Percentiles rank a stretch among this genome's conserved stretches.
Evolutionary conservation across 2,329 filamentous ascomycete species (phyloP).

Genomic region (Sporothrix dimorphospora): DNA sequence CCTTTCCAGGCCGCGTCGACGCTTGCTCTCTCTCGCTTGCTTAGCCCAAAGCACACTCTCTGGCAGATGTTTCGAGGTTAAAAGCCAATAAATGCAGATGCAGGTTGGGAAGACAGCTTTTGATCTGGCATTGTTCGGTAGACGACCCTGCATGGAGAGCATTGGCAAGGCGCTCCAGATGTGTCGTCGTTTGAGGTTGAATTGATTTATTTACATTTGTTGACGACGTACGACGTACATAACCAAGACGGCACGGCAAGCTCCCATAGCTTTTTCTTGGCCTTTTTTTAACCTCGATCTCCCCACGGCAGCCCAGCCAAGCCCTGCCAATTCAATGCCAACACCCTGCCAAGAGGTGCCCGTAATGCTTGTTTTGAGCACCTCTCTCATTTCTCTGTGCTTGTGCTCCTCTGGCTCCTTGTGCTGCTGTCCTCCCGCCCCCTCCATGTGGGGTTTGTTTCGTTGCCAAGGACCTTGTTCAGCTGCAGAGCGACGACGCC

Average conservation of each 20-base stretch:
- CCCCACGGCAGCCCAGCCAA: background rate
- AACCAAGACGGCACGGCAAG: conserved; percentile 17
- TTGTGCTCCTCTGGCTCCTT: background rate
- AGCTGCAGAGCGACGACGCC: background rate
- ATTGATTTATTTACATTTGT: background rate
- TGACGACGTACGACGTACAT: background rate
- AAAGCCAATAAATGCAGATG: background rate
- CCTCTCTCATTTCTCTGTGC: background rate
- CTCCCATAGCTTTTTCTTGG: conserved; percentile 18
- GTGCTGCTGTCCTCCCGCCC: background rate
- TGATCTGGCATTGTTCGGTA: background rate
- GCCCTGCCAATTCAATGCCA: conserved; percentile 12
- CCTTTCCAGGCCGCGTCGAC: background rate
- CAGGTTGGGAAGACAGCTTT: background rate
- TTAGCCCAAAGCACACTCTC: background rate
- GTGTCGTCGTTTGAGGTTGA: background rate
- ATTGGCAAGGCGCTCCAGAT: background rate
- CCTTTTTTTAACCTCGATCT: background rate
- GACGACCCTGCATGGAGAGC: background rate
- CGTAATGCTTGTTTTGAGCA: conserved; percentile 16
- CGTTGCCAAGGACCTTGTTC: conserved; percentile 5
- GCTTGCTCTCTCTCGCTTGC: background rate
- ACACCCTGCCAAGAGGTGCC: conserved; percentile 11
- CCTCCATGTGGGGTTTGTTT: background rate
- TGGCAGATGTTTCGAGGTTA: background rate